These are phyloP conservation scores for Fusarium camptoceras DNA, from an alignment of 2,329 filamentous ascomycete genomes.

Conservation along the genomic window DNA sequence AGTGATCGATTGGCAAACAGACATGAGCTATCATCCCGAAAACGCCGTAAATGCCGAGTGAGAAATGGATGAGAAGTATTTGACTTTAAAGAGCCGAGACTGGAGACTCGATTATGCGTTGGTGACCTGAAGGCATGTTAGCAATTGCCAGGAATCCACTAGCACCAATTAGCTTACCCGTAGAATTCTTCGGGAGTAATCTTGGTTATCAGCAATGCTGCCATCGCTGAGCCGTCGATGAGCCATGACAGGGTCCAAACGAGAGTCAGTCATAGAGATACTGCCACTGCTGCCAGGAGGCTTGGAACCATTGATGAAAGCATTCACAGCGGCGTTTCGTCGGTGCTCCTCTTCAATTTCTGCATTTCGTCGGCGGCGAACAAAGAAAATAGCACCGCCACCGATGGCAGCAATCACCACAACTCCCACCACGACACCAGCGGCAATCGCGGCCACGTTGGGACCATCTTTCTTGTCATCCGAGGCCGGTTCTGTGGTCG, in stretches of 20 bases:
- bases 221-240: conserved; percentile 90
- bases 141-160: background rate
- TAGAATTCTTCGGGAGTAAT: conserved; percentile 95
- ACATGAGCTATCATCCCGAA: conserved; percentile 55
- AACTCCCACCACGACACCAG: conserved; percentile 87
- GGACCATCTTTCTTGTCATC: conserved; percentile 54
- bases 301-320: conserved; percentile 76
- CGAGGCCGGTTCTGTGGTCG: background rate
- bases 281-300: conserved; percentile 72
- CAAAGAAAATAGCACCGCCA: conserved; percentile 77
- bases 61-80: conserved; percentile 23
- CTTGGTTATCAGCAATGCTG: conserved; percentile 96
- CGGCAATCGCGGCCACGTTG: conserved; percentile 88
- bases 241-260: conserved; percentile 87
- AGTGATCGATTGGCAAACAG: conserved; percentile 50
- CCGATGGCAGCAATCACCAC: conserved; percentile 73
- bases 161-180: conserved; percentile 72
- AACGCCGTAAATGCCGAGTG: conserved; percentile 58
- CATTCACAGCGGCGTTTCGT: conserved; percentile 81
- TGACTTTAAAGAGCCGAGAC: conserved; percentile 23
- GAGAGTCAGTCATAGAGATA: conserved; percentile 81
- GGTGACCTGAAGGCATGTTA: conserved; percentile 60
- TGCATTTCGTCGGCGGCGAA: conserved; percentile 80
- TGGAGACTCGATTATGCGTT: conserved; percentile 62
- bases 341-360: conserved; percentile 87